phyloP scores from a whole-genome alignment of 2,329 filamentous ascomycete species.

The Talaromyces islandicus region DNA sequence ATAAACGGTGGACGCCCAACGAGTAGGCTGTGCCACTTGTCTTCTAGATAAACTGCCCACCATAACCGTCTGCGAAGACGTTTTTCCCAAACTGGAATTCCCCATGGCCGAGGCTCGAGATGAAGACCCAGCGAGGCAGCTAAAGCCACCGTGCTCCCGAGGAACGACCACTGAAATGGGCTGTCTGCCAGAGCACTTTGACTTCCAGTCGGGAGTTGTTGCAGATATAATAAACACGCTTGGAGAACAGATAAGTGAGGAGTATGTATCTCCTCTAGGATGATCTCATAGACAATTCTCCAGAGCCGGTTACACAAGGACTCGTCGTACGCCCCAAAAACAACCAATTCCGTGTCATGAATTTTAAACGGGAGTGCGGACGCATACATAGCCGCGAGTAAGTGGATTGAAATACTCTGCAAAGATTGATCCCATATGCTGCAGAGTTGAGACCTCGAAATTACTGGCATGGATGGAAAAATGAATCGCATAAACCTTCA shows the following conservation, averaged over 20 bases:
- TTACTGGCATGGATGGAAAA: constrained; percentile 24
- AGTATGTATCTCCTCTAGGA: constrained; percentile 26
- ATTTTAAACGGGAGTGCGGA: constrained; percentile 26
- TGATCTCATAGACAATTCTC: constrained; percentile 25
- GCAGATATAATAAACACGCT: constrained; percentile 27
- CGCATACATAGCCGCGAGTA: constrained; percentile 28
- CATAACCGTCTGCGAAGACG: constrained; percentile 32
- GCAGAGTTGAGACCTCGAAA: constrained; percentile 26
- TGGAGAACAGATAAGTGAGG: constrained; percentile 27
- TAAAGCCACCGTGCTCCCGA: constrained; percentile 29
- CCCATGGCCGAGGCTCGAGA: constrained; percentile 32
- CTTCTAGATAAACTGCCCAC: constrained; percentile 36
- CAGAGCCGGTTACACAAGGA: constrained; percentile 21
- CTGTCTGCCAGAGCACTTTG: constrained; percentile 24
- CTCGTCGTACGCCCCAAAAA: constrained; percentile 22
- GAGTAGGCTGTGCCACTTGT: constrained; percentile 34
- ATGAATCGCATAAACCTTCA: constrained; percentile 16
- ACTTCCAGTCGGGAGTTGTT: constrained; percentile 18
- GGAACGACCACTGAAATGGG: constrained; percentile 32
- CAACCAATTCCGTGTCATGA: constrained; percentile 25
- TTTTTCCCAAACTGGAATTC: constrained; percentile 33
- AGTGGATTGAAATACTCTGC: constrained; percentile 19
- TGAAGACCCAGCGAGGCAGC: constrained; percentile 30
- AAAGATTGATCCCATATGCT: constrained; percentile 17
- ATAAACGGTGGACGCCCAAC: constrained; percentile 32